Base-by-base conservation (phyloP, 371 early-diverging fungal genomes). In the Lichtheimia ramosa region DNA sequence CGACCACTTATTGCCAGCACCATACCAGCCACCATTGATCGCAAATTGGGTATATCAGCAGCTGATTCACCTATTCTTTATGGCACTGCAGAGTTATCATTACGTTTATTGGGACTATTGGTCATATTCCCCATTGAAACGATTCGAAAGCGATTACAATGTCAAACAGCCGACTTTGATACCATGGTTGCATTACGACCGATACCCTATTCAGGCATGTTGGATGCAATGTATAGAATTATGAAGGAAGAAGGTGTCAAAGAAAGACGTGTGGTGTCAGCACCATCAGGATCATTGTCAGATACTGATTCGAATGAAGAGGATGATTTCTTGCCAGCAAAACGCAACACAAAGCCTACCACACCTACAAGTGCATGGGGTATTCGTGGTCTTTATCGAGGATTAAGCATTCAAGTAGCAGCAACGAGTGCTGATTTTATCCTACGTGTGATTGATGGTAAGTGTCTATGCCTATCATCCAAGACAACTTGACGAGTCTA, bases 121-220 rank as follows among this genome's bases (percentile, higher is more conserved):
- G 83, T 96, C n/a, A 84, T 87, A 50, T 63, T 95, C 51, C 98
- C 98, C 0, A 60, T 98, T 8, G 96, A 96, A 41, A 97, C 96
- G 3, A 84, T 93, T 49, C 87, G 95, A 25, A 84, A 89, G 50
- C 82, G 98, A 14, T 73, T 98, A 48, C 91, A 92, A 58, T 86
- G 90, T 51, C 96, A 97, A 72, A 77, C 82, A 56, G 73, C 82
- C 52, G 66, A 82, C 3, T 94, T 90, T 66, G 86, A 88, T 28
- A 81, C 93, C 7, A 79, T 86, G 18, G 96, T 98, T 16, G 83
- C 84, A 15, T 65, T 83, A 15, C 79, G 90, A 16, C 82, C 84
- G 40, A 79, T 93, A 12, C 95, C 93, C 2, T 98, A 98, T 66
- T 85, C 90, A 3, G 94, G 96, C 14, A 75, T 96, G 65, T 56